A percentile compares a stretch with the other conserved stretches of the same genome.
These are phyloP conservation scores for Pelargonium cotyledonis DNA, from an alignment of 441 rosid genomes.

Conservation along the genomic window DNA sequence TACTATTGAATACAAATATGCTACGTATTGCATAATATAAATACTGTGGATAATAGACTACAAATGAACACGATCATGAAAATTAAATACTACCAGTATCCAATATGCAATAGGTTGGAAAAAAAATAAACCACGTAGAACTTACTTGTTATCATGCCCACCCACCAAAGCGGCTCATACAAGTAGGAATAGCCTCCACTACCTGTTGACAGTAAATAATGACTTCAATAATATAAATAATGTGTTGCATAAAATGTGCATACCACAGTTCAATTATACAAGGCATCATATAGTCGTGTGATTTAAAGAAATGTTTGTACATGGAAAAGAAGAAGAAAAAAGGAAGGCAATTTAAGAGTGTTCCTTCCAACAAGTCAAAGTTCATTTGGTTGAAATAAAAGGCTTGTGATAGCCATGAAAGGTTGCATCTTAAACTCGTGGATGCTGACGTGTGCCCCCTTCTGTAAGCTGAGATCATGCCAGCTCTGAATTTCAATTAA, in stretches of 20 bases:
- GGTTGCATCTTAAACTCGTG: neutral
- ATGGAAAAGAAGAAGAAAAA: neutral
- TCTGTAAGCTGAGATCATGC: neutral
- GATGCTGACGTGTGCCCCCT: constrained; percentile 4
- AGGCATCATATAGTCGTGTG: neutral
- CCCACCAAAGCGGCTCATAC: constrained; percentile 57
- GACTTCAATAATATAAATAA: neutral
- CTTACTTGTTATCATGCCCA: constrained; percentile 55
- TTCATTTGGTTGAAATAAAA: neutral
- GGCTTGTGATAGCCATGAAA: neutral
- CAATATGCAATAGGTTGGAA: neutral
- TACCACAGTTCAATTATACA: neutral
- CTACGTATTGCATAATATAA: no score
- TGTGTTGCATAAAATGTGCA: neutral
- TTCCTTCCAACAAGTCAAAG: neutral
- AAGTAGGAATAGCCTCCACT: constrained; percentile 51
- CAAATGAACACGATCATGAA: neutral
- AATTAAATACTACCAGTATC: neutral
- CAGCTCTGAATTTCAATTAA: neutral
- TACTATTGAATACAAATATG: no score
- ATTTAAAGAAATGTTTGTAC: neutral
- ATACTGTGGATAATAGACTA: neutral
- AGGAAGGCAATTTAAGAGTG: neutral
- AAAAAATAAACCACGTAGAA: constrained; percentile 6
- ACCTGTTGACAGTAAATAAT: constrained; percentile 25